These are phyloP conservation scores for Solanum appendiculatum DNA, from an alignment of 257 asterid species.

Conservation along the genomic window DNA sequence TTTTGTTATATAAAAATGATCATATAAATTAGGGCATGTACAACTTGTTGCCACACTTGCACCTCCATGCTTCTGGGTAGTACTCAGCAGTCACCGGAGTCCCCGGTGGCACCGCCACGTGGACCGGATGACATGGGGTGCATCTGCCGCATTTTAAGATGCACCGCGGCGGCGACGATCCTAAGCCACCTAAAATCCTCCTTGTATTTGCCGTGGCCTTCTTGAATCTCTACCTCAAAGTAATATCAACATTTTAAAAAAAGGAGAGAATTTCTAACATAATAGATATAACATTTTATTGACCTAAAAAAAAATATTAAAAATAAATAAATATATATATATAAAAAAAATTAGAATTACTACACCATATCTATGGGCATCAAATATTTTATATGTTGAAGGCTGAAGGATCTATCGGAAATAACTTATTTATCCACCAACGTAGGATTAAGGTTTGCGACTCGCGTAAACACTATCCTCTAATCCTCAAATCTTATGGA, in stretches of 20 bases:
- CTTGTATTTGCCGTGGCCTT: slow-evolving; percentile 11
- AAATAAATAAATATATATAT: no score
- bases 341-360: neutral
- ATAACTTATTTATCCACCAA: no score
- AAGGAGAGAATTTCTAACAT: neutral
- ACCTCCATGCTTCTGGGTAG: slow-evolving; percentile 56
- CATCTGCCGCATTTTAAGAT: slow-evolving; percentile 42
- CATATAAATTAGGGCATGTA: slow-evolving; percentile 30
- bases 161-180: slow-evolving; percentile 61
- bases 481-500: no score
- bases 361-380: neutral
- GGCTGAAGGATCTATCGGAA: neutral
- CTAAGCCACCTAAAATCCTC: slow-evolving; percentile 38
- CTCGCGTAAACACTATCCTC: no score
- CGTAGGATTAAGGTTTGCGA: neutral
- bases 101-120: slow-evolving; percentile 49
- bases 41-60: slow-evolving; percentile 50
- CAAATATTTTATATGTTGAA: neutral
- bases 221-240: slow-evolving; percentile 9
- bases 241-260: neutral
- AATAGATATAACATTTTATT: neutral
- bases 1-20: neutral
- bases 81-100: slow-evolving; percentile 45
- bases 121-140: slow-evolving; percentile 54
- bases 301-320: neutral